Conservation (phyloP, 2,329 filamentous ascomycete genomes). For the Tolypocladium capitatum region DNA sequence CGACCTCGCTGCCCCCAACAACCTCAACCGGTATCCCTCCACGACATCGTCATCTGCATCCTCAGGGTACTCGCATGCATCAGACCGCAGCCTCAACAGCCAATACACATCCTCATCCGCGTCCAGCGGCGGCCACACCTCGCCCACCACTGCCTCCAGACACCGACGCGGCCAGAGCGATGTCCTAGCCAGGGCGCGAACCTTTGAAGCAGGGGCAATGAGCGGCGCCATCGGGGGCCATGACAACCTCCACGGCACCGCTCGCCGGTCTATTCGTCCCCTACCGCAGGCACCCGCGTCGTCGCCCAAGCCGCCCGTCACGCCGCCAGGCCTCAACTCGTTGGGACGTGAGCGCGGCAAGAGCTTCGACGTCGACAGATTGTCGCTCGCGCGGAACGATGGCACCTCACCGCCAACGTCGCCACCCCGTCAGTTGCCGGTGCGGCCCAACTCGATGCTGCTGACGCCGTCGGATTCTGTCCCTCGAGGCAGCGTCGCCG, state of each 20-base stretch:
- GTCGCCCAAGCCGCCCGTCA: conserved; percentile 24
- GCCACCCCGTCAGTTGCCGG: conserved; percentile 25
- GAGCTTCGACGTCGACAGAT: conserved; percentile 48
- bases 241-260: conserved; percentile 56
- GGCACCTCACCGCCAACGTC: conserved; percentile 26
- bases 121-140: conserved; percentile 43
- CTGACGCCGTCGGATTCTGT: conserved; percentile 44
- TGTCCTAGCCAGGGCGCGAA: conserved; percentile 39
- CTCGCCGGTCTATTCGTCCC: conserved; percentile 65
- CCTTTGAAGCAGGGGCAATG: conserved; percentile 31
- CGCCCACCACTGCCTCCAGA: conserved; percentile 25
- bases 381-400: conserved; percentile 35
- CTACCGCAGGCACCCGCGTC: conserved; percentile 52
- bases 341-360: conserved; percentile 43
- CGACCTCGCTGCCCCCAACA: conserved; percentile 28
- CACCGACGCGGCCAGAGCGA: conserved; percentile 72
- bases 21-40: conserved; percentile 49
- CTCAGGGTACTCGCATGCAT: conserved; percentile 49
- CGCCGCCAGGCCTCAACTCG: conserved; percentile 9
- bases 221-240: conserved; percentile 29
- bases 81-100: conserved; percentile 43
- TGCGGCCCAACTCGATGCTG: conserved; percentile 49
- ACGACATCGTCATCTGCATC: conserved; percentile 60
- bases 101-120: conserved; percentile 60
- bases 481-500: conserved; percentile 19